Base-by-base conservation (phyloP, 2,329 filamentous ascomycete genomes). In the Aspergillus aculeatus region DNA sequence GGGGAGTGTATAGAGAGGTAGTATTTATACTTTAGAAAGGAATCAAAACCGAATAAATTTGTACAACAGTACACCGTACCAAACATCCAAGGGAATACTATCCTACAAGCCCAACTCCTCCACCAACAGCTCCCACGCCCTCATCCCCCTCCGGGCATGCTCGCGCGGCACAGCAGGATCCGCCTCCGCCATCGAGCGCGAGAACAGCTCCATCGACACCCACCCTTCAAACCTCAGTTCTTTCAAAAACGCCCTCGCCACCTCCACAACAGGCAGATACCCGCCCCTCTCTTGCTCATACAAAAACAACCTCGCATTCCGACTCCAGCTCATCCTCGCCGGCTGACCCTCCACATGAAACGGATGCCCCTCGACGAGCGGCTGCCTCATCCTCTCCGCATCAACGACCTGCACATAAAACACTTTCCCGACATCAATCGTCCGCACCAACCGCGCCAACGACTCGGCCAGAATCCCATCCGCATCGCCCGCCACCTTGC, bases 351-450 rank as follows among this genome's bases (percentile, higher is more conserved):
- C 73, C 9, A 82, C 75, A 73, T 88, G 83, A 66, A 83, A 88
- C 2, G 77, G 70, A 69, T 90, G 86, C 1, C 80, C 82, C 19
- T 78, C 11, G 12, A 12, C 11, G 2, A 14, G 32, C 32, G 32
- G 32, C 32, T 12, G 10, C 32, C 4, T 9, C 32, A 35, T 4
- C 11, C 32, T 10, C 32, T 35, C 87, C 3, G 85, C 90, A 67
- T 92, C 89, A 4, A 89, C 89, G 5, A 92, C 81, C 68, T 93
- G 90, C 0, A 93, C 79, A 66, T 89, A 89, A 67, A 91, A 90
- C 0, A 93, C 80, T 72, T 89, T 90, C 47, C 76, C 72, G 2
- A 83, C 79, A 61, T 90, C 83, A 5, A 91, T 75, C 0, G 76
- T 78, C 2, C 77, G 64, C 0, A 85, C 72, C 6, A 91, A 75